A percentile compares a stretch with the other conserved stretches of the same genome.
Conservation (phyloP, 140 eudicot genomes). For the Oenanthe javanica region DNA sequence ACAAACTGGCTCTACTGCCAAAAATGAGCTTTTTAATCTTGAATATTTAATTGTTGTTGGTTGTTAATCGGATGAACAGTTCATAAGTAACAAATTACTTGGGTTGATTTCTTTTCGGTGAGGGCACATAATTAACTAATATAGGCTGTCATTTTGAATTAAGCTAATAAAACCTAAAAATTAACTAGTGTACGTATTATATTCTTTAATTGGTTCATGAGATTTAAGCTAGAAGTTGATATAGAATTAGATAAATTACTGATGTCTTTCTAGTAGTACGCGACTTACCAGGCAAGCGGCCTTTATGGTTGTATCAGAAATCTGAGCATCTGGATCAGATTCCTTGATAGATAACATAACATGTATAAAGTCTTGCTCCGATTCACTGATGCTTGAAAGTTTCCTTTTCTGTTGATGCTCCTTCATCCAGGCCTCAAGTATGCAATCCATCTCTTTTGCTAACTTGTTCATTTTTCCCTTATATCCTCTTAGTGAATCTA, state of each 20-base stretch:
- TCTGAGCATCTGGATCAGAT: not conserved
- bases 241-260: not conserved
- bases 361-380: constrained; percentile 23
- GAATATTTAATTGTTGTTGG: not conserved
- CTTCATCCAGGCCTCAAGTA: constrained; percentile 30
- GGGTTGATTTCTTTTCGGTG: not conserved
- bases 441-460: constrained; percentile 26
- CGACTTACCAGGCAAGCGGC: constrained; percentile 26
- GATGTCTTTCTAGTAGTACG: not conserved
- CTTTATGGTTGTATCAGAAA: constrained; percentile 30
- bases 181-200: not conserved
- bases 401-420: constrained; percentile 26
- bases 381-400: not conserved
- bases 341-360: constrained; percentile 21
- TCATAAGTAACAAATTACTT: not conserved
- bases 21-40: not conserved
- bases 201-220: not conserved
- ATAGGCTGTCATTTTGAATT: not conserved
- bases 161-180: not conserved
- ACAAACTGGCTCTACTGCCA: not conserved
- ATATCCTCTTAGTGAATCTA: constrained; percentile 26
- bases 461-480: constrained; percentile 22
- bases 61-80: not conserved
- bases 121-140: not conserved
- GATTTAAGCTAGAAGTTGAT: not conserved